Evolutionary conservation across 2,329 filamentous ascomycete species (phyloP).

Genomic region (Helotiales sp.): DNA sequence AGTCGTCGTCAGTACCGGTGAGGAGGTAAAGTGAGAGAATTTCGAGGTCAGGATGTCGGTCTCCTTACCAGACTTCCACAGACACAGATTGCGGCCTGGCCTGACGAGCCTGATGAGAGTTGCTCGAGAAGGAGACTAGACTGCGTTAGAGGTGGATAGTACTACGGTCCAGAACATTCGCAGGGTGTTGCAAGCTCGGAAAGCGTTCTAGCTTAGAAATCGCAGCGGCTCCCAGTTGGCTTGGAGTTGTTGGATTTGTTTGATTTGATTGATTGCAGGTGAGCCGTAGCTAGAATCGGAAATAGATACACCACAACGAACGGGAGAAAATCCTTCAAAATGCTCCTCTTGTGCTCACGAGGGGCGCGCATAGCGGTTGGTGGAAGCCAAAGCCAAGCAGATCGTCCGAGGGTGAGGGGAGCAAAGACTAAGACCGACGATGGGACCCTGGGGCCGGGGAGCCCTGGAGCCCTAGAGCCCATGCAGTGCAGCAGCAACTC

Average conservation of each 20-base stretch:
- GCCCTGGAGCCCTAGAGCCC: no score
- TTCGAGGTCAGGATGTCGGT: not conserved
- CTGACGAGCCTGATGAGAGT: not conserved
- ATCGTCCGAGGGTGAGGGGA: not conserved
- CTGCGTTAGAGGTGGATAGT: conserved; percentile 3
- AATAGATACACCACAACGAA: not conserved
- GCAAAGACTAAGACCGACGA: not conserved
- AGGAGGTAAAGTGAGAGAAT: not conserved
- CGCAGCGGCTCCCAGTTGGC: not conserved
- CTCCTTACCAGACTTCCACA: not conserved
- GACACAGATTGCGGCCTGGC: not conserved
- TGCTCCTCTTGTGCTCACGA: not conserved
- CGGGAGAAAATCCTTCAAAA: no score
- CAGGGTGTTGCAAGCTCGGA: not conserved
- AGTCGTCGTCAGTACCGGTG: not conserved
- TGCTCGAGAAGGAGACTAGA: not conserved
- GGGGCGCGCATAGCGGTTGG: not conserved
- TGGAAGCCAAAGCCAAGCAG: not conserved
- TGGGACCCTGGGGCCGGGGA: no score
- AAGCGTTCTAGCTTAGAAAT: not conserved
- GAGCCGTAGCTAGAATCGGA: not conserved
- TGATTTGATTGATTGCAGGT: not conserved
- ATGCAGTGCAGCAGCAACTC: no score
- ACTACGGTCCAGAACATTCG: not conserved
- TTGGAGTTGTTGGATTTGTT: not conserved